These are phyloP conservation scores for Pisolithus sp. DNA, from an alignment of 768 basidiomycete genomes.

Conservation along the genomic window DNA sequence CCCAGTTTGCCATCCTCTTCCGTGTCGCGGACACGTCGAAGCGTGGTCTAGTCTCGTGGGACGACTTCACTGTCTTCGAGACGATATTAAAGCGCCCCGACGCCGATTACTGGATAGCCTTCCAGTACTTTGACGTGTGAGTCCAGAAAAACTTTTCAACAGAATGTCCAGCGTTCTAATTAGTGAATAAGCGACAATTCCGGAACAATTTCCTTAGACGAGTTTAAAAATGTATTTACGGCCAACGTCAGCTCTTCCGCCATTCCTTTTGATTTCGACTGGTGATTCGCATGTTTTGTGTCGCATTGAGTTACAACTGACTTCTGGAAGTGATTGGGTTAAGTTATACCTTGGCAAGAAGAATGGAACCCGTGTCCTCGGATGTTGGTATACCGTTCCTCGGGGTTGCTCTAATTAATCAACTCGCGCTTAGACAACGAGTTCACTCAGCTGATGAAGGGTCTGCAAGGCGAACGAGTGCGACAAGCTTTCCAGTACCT, in stretches of 20 bases:
- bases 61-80: conserved; percentile 95
- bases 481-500: conserved; percentile 93
- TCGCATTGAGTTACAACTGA: conserved; percentile 1
- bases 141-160: conserved; percentile 26
- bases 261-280: conserved; percentile 94
- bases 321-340: conserved; percentile 73
- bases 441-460: conserved; percentile 98
- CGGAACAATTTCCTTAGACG: conserved; percentile 89
- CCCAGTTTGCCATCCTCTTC: conserved; percentile 87
- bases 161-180: neutral
- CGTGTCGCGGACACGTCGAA: conserved; percentile 77
- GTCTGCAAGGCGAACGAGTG: conserved; percentile 93
- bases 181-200: conserved; percentile 64
- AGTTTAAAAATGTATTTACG: conserved; percentile 89
- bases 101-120: conserved; percentile 95
- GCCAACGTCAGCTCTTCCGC: conserved; percentile 71
- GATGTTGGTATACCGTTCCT: conserved; percentile 52
- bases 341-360: conserved; percentile 93
- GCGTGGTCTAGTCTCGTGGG: conserved; percentile 81
- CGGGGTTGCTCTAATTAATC: conserved; percentile 5
- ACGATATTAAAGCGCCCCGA: conserved; percentile 89
- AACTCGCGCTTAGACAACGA: conserved; percentile 62
- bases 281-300: conserved; percentile 37
- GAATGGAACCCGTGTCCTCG: conserved; percentile 84
- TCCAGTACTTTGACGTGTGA: conserved; percentile 93